Base-by-base conservation (phyloP, 1,284 basidiomycete species). In the Coniferiporia weirii region DNA sequence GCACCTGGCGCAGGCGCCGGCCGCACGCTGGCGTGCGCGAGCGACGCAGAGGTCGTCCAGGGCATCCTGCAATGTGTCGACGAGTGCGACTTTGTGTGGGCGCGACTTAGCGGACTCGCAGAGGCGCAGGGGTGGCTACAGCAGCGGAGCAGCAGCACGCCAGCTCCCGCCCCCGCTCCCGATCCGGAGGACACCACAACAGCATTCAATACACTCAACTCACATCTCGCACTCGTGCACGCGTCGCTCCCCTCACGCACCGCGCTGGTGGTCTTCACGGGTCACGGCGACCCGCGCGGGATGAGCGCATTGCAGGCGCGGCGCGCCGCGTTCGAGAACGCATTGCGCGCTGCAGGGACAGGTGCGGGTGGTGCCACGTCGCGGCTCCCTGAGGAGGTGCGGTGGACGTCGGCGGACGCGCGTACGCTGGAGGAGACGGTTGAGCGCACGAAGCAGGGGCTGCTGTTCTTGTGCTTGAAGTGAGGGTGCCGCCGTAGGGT, bases 211-310 rank as follows among this genome's bases (percentile, higher is more conserved):
- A 63, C 72, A 0, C 77, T 96, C 50, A 82, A 94, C 69, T 67
- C 65, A 0, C 84, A 84, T 3, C 78, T 97, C 1, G 70, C 73
- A 43, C 68, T 73, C 3, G 73, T 97, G 0, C 85, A 94, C 67
- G 74, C 78, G 0, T 71, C 84, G 0, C 79, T 97, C 0, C 92
- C 93, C 0, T 69, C 84, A 6, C 83, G 87, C 27, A 91, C 93
- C 0, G 93, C 93, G 0, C 70, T 97, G 10, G 74, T 96, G 46
- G 76, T 97, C 49, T 85, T 96, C 67, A 91, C 89, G 0, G 94
- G 94, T 0, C 92, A 96, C 68, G 83, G 85, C 1, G 91, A 95
- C 68, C 93, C 95, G 0, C 81, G 91, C 0, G 75, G 71, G 0
- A 93, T 95, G 89, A 75, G 86, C 0, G 69, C 77, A 22, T 74